Conservation (phyloP, 192 early-diverging fungal species). For the Gaertneriomyces semiglobifer region DNA sequence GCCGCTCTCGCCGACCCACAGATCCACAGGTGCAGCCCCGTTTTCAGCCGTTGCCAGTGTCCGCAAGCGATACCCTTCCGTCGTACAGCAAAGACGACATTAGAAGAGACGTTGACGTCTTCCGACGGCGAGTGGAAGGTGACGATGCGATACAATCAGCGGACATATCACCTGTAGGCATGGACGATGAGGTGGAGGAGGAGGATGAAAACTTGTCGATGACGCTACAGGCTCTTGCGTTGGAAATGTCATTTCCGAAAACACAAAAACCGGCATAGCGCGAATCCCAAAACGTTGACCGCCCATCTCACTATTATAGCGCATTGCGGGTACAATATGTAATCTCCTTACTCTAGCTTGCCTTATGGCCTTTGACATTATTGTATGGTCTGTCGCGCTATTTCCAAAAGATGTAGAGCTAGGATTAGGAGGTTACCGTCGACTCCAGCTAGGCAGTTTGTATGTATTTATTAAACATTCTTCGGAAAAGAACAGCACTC, state of each 20-base stretch:
- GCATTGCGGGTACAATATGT: no score
- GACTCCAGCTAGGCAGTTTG: no score
- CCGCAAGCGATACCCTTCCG: not conserved
- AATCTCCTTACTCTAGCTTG: no score
- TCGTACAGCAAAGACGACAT: slow-evolving; percentile 10
- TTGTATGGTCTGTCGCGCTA: no score
- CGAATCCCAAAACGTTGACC: no score
- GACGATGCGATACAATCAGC: not conserved
- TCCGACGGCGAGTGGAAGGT: slow-evolving; percentile 14
- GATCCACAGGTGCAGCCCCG: not conserved
- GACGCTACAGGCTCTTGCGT: slow-evolving; percentile 29
- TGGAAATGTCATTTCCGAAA: slow-evolving; percentile 21
- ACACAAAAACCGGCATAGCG: no score
- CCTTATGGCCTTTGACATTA: no score
- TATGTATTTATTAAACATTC: no score
- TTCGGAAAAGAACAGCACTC: no score
- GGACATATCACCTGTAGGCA: not conserved
- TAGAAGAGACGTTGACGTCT: slow-evolving; percentile 17
- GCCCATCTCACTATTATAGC: no score
- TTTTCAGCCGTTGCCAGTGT: not conserved
- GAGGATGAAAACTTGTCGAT: slow-evolving; percentile 23
- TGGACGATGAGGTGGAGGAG: slow-evolving; percentile 7
- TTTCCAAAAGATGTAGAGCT: no score
- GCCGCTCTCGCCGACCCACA: not conserved
- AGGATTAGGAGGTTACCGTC: no score